Base-by-base conservation (phyloP, 805 yeast species). In the Ogataea zsoltii region DNA sequence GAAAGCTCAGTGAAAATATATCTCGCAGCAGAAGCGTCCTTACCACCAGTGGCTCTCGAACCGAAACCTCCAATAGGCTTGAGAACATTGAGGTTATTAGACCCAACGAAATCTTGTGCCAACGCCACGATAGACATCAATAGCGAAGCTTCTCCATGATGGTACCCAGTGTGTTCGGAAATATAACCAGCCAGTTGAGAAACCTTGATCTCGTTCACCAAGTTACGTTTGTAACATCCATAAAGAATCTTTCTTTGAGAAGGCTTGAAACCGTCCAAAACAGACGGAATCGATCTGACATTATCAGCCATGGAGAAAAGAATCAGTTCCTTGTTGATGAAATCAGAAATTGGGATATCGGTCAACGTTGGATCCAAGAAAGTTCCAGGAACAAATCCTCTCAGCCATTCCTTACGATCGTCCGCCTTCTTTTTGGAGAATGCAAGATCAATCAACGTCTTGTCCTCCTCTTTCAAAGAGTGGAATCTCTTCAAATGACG, bases 1-100 rank as follows among this genome's bases (percentile, higher is more conserved):
- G 79, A 80, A 53, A 94, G 70, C 59, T 88, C 90, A 0, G 99
- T 94, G 66, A 79, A 88, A 64, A 94, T 91, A 72, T 94, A 94
- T 78, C 99, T 91, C 37, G 97, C 84, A 21, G 98, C 97, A n/a
- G 98, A 87, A 13, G 91, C 94, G 72, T 94, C 99, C 65, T 94
- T 94, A 72, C 99, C 99, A 67, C 99, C 99, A 19, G 88, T 76
- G 19, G 94, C 91, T 69, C 99, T 82, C 1, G 97, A 83, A 77
- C 99, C 99, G 63, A 94, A 94, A 28, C 89, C 84, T 75, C 99
- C 99, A 63, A 85, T 87, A 38, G 99, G 99, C 62, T 81, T 76
- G 57, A 94, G 71, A 42, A 89, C 60, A 64, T 94, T 86, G 56
- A 94, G 69, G 60, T 94, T 94, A 61, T 94, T 94, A 7, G 96